Evolutionary conservation across 1,139 yeast genomes (phyloP).

Genomic region (Debaryomyces sp.): DNA sequence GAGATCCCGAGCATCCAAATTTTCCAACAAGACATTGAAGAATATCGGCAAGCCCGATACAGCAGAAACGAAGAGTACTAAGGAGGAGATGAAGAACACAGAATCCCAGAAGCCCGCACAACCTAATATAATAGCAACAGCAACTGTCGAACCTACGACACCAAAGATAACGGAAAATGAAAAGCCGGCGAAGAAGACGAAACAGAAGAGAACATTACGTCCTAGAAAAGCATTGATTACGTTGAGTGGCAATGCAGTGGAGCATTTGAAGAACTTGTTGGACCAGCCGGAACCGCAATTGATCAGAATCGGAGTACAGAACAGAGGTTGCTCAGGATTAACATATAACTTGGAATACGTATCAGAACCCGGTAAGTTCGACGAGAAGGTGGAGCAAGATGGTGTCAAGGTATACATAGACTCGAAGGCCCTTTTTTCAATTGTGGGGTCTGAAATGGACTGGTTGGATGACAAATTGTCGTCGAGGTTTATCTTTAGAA

Average conservation of each 20-base stretch:
- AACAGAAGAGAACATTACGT: constrained; percentile 67
- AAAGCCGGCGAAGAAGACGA: constrained; percentile 20
- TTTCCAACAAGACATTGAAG: constrained; percentile 22
- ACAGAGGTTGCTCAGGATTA: constrained; percentile 95
- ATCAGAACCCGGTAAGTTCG: constrained; percentile 86
- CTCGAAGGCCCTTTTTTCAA: constrained; percentile 92
- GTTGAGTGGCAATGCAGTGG: constrained; percentile 70
- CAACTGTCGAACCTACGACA: constrained; percentile 4
- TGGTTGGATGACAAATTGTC: constrained; percentile 94
- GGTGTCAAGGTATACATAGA: constrained; percentile 92
- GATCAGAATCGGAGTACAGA: constrained; percentile 90
- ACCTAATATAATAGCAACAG: not conserved
- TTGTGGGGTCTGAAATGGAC: constrained; percentile 98
- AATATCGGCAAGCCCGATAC: constrained; percentile 7
- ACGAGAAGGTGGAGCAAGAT: constrained; percentile 89
- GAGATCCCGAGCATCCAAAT: constrained; percentile 43
- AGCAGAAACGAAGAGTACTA: constrained; percentile 4
- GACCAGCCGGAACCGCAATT: constrained; percentile 86
- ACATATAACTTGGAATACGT: constrained; percentile 92
- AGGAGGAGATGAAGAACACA: constrained; percentile 6
- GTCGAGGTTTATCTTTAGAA: constrained; percentile 85
- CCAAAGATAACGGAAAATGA: constrained; percentile 4
- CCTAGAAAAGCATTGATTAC: constrained; percentile 89
- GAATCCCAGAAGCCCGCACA: not conserved
- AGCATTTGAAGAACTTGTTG: constrained; percentile 66